Percentiles rank a stretch among this genome's conserved stretches.
Conservation (phyloP, 495 filamentous ascomycete genomes). For the Aspergillus ellipticus region DNA sequence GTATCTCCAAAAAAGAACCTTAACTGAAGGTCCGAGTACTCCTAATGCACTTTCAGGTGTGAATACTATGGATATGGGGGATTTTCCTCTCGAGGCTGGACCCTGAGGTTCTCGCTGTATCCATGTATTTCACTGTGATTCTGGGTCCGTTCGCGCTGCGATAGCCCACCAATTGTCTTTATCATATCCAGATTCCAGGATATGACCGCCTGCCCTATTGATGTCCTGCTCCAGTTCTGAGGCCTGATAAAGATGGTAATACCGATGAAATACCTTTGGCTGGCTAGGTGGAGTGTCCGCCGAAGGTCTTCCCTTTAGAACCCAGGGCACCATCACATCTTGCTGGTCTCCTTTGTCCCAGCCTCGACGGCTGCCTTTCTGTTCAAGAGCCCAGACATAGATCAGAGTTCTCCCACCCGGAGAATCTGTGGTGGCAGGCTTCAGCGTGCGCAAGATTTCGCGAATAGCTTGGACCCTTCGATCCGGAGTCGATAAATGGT, state of each 20-base stretch:
- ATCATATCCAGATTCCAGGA: slow-evolving; percentile 85
- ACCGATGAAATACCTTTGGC: slow-evolving; percentile 66
- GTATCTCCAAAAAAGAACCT: background rate
- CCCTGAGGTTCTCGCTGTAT: slow-evolving; percentile 22
- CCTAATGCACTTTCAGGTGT: background rate
- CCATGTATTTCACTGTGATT: slow-evolving; percentile 11
- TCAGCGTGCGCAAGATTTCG: slow-evolving; percentile 67
- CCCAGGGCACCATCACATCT: slow-evolving; percentile 97
- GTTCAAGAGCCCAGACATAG: slow-evolving; percentile 97
- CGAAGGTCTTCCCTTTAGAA: slow-evolving; percentile 49
- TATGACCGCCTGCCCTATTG: slow-evolving; percentile 64
- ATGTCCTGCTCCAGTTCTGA: slow-evolving; percentile 86
- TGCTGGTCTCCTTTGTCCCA: slow-evolving; percentile 86
- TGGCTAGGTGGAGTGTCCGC: slow-evolving; percentile 18
- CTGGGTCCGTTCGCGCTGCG: slow-evolving; percentile 30
- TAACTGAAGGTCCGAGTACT: background rate
- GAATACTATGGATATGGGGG: slow-evolving; percentile 5
- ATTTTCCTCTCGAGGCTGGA: slow-evolving; percentile 35
- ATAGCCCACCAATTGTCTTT: slow-evolving; percentile 98
- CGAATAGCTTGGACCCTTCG: slow-evolving; percentile 71
- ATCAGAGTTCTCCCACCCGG: slow-evolving; percentile 66
- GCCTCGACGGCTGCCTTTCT: slow-evolving; percentile 80
- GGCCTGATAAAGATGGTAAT: slow-evolving; percentile 89
- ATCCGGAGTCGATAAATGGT: slow-evolving; percentile 83
- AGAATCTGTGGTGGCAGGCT: slow-evolving; percentile 25